Base-by-base conservation (phyloP, 495 filamentous ascomycete species). In the Penicillium paradoxum region DNA sequence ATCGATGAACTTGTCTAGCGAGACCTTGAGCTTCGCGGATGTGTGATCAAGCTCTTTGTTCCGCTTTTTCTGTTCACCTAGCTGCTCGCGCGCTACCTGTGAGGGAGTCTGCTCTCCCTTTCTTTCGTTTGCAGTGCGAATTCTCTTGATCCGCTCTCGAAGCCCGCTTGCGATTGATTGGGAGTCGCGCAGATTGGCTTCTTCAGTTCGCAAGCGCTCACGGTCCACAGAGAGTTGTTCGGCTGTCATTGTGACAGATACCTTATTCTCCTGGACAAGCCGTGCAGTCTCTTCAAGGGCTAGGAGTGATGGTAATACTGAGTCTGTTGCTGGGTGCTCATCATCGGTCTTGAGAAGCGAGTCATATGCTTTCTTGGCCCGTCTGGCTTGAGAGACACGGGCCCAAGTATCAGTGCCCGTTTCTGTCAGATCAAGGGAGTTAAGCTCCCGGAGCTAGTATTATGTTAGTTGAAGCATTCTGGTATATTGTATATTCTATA, bases 1-100 rank as follows among this genome's bases (percentile, higher is more conserved):
- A 50, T 86, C 79, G 15, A 91, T 81, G 51, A 96, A 95, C n/a
- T 70, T 75, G 57, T 86, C 78, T 17, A 95, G 74, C 2, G 80
- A 79, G 24, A 75, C 73, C 13, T 86, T 75, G 21, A 93, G 70
- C 8, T 67, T 73, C 2, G 68, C 70, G 0, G 82, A 85, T 42
- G 83, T 75, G 27, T 65, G 71, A 24, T 83, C 64, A 53, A 86
- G 81, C 14, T 72, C 56, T 45, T 70, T 66, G 55, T 79, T 83
- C 54, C 80, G 81, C 51, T 73, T 65, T 56, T 76, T 80, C 53
- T 89, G 74, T 17, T 83, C 74, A 15, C 64, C 67, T 5, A 88
- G 69, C 22, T 77, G 70, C 34, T 87, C 83, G 30, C 74, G 75
- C 0, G 82, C 84, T 11, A 84, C 68, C 30, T 90, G 81, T 2